Evolutionary conservation across 1,284 basidiomycete genomes (phyloP).

Genomic region (Ganoderma multipileum): DNA sequence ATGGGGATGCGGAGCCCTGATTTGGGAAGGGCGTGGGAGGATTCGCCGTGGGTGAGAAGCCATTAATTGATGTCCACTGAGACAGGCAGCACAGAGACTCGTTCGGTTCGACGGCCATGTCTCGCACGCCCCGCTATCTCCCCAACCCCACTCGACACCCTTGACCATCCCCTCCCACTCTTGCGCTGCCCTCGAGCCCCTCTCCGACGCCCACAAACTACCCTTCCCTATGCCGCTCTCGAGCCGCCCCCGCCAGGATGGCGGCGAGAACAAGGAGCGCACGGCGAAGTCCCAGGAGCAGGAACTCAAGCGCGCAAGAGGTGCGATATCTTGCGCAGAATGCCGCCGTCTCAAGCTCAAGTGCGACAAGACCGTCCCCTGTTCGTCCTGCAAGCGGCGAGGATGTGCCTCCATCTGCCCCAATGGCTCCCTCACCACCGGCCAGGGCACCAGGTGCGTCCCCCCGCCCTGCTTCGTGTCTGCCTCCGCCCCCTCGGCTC

Average conservation of each 20-base stretch:
- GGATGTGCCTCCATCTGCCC: constrained; percentile 75
- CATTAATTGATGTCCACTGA: background rate
- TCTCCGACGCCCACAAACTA: background rate
- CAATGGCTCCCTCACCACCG: constrained; percentile 58
- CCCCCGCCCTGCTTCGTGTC: background rate
- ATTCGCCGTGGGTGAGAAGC: constrained; percentile 3
- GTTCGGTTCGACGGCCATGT: constrained; percentile 14
- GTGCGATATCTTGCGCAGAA: constrained; percentile 76
- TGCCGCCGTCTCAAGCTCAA: constrained; percentile 63
- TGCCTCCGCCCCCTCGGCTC: background rate
- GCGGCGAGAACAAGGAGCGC: constrained; percentile 47
- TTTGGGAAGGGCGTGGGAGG: constrained; percentile 5
- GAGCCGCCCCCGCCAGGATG: constrained; percentile 30
- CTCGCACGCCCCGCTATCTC: constrained; percentile 15
- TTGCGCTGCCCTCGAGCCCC: constrained; percentile 4
- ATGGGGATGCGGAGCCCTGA: constrained; percentile 3
- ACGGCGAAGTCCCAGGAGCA: constrained; percentile 55
- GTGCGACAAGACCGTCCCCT: constrained; percentile 67
- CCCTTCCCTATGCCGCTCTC: constrained; percentile 28
- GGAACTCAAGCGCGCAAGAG: constrained; percentile 71
- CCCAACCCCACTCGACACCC: background rate
- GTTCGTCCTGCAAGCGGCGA: constrained; percentile 75
- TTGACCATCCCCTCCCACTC: background rate
- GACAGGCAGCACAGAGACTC: background rate
- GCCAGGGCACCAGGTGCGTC: constrained; percentile 74